These are phyloP conservation scores for Globisporangium splendens DNA, from an alignment of 352 stramenopile species.

Conservation along the genomic window DNA sequence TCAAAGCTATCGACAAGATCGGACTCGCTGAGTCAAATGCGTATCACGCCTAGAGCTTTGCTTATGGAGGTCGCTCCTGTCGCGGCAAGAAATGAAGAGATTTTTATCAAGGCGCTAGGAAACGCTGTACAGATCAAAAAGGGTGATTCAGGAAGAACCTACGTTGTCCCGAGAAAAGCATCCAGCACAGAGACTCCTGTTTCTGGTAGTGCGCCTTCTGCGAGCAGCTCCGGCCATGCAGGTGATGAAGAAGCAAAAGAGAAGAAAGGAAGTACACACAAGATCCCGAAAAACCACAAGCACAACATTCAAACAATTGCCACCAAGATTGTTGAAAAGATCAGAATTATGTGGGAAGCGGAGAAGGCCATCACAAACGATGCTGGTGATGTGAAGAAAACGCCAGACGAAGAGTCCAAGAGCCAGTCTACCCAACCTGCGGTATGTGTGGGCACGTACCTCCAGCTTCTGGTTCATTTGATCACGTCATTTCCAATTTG, in stretches of 20 bases:
- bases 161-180: constrained; percentile 49
- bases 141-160: constrained; percentile 74
- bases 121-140: constrained; percentile 74
- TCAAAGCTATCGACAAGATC: constrained; percentile 72
- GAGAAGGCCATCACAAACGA: constrained; percentile 33
- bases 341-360: constrained; percentile 44
- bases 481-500: constrained; percentile 67
- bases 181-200: constrained; percentile 2
- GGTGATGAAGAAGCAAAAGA: constrained; percentile 17
- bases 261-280: constrained; percentile 27
- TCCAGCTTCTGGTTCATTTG: constrained; percentile 72
- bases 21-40: constrained; percentile 67
- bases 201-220: constrained; percentile 2
- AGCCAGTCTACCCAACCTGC: constrained; percentile 11
- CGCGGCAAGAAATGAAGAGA: constrained; percentile 66
- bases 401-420: constrained; percentile 3
- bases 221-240: constrained; percentile 11
- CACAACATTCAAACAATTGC: constrained; percentile 57
- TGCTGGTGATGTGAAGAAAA: constrained; percentile 4
- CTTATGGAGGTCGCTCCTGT: constrained; percentile 76
- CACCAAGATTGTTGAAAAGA: constrained; percentile 60
- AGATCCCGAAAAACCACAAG: constrained; percentile 66
- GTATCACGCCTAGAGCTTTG: constrained; percentile 75
- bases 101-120: constrained; percentile 72
- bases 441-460: constrained; percentile 62